Conservation (phyloP, 2,329 filamentous ascomycete genomes). For the Alternaria sp. region DNA sequence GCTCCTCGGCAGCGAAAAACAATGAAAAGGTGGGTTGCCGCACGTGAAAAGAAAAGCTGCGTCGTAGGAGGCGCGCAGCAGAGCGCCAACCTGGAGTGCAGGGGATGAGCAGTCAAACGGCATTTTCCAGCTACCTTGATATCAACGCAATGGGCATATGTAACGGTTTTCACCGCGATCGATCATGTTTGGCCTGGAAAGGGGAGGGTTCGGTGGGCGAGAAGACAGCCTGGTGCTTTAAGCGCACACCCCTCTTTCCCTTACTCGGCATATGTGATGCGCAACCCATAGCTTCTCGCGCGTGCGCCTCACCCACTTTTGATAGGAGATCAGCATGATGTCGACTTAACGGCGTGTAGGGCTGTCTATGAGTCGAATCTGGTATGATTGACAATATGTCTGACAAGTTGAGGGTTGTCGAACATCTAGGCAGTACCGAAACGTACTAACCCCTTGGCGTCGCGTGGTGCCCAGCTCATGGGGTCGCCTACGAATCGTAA, state of each 20-base stretch:
- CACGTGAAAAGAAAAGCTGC: not conserved
- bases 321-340: not conserved
- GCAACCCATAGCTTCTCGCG: not conserved
- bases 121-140: not conserved
- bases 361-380: not conserved
- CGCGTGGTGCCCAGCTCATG: slow-evolving; percentile 1
- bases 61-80: not conserved
- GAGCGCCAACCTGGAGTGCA: not conserved
- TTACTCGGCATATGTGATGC: not conserved
- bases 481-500: not conserved
- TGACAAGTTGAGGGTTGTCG: not conserved
- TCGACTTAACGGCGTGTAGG: not conserved
- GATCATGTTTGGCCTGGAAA: not conserved
- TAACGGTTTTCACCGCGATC: not conserved
- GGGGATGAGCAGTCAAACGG: not conserved
- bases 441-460: not conserved
- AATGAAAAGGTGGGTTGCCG: not conserved
- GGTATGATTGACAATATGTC: not conserved
- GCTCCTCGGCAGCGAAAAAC: not conserved
- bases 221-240: not conserved
- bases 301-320: not conserved
- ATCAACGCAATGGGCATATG: not conserved
- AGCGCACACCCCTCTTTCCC: not conserved
- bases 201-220: not conserved
- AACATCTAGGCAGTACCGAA: not conserved